Evolutionary conservation across 2,329 filamentous ascomycete species (phyloP), one percentile per base, ranked within the genome.

Genomic region (Colletotrichum higginsianum): DNA sequence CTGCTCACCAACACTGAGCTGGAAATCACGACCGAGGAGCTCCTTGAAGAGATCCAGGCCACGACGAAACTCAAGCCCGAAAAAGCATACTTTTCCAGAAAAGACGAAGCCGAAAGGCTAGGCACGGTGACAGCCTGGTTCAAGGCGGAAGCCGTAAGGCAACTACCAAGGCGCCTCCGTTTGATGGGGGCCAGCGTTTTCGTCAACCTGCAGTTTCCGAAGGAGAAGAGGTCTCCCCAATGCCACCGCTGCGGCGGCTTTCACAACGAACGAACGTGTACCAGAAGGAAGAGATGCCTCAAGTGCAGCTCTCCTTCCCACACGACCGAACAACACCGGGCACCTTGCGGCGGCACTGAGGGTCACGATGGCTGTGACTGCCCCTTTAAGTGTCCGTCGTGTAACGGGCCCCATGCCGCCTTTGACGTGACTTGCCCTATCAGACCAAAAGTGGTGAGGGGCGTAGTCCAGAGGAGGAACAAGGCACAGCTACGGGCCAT

Each of bases 291-390:
- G 58, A 61, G 58, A 49, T 61, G 26, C 58, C 21, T 61, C 18
- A 61, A 61, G 58, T 61, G 26, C 26, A 61, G 58, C 58, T 61
- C 58, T 40, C 58, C 42, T 16, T 61, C 58, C 44, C 23, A 61
- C 26, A 78, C 49, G 65, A 78, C 66, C 67, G 62, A 50, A 70
- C 70, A 4, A 79, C 74, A 42, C 21, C 21, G 8, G 56, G 56
- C 40, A 30, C 56, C 56, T 26, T 58, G 21, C 13, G 21, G 56
- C 13, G 40, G 56, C 23, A 58, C 38, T 8, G 13, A 58, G 21
- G 21, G 56, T 30, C 13, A 42, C 40, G 8, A 58, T 44, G 21
- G 56, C 35, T 58, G 40, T 1, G 21, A 58, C 38, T 58, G 21
- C 56, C 56, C 56, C 56, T 58, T 46, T 44, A 58, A 58, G 1